Evolutionary conservation across 345 rosid genomes (phyloP), one percentile per base, ranked within the genome.

Genomic region (Dovyalis caffra): DNA sequence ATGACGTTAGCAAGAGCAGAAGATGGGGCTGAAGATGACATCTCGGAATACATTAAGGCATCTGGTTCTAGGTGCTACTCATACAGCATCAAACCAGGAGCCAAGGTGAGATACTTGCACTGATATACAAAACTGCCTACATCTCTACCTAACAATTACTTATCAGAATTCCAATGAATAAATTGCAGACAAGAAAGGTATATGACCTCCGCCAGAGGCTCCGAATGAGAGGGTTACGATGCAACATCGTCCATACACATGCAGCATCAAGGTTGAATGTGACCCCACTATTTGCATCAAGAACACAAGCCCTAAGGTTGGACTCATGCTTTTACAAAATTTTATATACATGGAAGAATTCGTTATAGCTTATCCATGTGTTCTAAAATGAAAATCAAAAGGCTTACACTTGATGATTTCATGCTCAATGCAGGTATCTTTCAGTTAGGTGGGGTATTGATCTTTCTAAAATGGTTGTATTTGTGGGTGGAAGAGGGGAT

Each of bases 231-330:
- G 97, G 95, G 29, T 84, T 91, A 69, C 86, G 97, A 69, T 91
- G 97, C 90, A 88, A 87, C 77, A 70, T 86, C 60, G 82, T 90
- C 80, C 91, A 86, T 64, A 83, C 92, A 1, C 89, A 70, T 68
- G 90, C 89, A 38, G 92, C 86, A 72, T 79, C 89, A 68, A 88
- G 91, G 89, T 73, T 94, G 57, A 94, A 89, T 73, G 85, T 88
- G 71, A 81, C 90, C 72, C 98, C 98, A 32, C 75, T 91, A 71
- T 89, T 88, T 84, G 97, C 95, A 68, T 87, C 97, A 68, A 90
- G 98, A 80, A 76, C 78, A 69, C 97, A 92, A 86, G 92, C 97
- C 64, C 80, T 92, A 72, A 91, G 98, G 98, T 94, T 74, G 63
- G 79, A 57, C 20, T 70, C 58, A 64, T 47, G 66, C 35, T 29